These are phyloP conservation scores for Gymnopus androsaceus DNA, from an alignment of 1,284 basidiomycete genomes.

Conservation along the genomic window DNA sequence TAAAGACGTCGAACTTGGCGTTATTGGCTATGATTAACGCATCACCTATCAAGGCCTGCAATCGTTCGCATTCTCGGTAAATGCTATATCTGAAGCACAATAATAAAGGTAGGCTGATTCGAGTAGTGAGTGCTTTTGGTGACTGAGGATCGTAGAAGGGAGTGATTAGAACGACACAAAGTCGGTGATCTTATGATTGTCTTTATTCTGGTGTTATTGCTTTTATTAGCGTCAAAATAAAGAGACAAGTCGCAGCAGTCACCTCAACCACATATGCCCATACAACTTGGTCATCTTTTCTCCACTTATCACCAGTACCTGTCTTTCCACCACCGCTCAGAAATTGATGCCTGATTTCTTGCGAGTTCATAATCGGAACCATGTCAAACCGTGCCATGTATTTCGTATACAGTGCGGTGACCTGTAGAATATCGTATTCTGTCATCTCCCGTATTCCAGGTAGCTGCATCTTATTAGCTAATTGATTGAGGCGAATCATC, in stretches of 20 bases:
- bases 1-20: slow-evolving; percentile 93
- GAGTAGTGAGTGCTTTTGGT: slow-evolving; percentile 61
- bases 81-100: slow-evolving; percentile 74
- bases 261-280: slow-evolving; percentile 99
- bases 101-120: slow-evolving; percentile 93
- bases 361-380: slow-evolving; percentile 74
- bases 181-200: slow-evolving; percentile 86
- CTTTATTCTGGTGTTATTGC: slow-evolving; percentile 63
- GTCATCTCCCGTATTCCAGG: slow-evolving; percentile 87
- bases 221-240: background rate
- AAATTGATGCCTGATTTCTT: slow-evolving; percentile 88
- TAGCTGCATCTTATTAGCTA: slow-evolving; percentile 56
- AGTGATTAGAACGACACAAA: slow-evolving; percentile 97
- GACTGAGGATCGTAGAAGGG: slow-evolving; percentile 86
- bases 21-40: slow-evolving; percentile 80
- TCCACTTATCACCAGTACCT: slow-evolving; percentile 44
- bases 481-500: slow-evolving; percentile 75
- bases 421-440: slow-evolving; percentile 73
- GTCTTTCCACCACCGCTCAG: slow-evolving; percentile 75
- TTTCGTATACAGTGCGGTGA: slow-evolving; percentile 72
- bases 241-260: slow-evolving; percentile 22
- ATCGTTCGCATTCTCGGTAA: slow-evolving; percentile 60
- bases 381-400: slow-evolving; percentile 91
- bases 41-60: slow-evolving; percentile 77
- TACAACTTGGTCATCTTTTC: slow-evolving; percentile 81